Evolutionary conservation across 129 eudicot species (phyloP).

Genomic region (Artemisia tridentata): DNA sequence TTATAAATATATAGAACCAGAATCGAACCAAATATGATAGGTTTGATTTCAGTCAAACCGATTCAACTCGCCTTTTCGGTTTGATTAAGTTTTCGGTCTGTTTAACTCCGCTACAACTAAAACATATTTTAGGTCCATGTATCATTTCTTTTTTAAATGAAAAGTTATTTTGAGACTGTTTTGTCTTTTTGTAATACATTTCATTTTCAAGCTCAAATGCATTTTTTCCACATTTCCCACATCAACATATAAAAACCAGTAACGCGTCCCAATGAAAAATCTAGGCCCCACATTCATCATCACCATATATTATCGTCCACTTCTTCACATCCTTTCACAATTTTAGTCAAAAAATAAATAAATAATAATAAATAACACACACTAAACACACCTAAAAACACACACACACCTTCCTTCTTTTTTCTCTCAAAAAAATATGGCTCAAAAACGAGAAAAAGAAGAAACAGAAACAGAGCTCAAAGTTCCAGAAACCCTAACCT

Average conservation of each 20-base stretch:
- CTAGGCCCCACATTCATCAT: conserved; percentile 34
- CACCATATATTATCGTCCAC: conserved; percentile 45
- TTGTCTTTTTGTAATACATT: too few species aligned
- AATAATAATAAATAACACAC: too few species aligned
- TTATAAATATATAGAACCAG: too few species aligned
- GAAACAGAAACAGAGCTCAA: conserved; percentile 68
- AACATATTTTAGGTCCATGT: too few species aligned
- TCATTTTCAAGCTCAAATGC: not conserved
- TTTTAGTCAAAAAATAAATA: not conserved
- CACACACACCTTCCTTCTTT: not conserved
- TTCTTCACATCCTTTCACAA: conserved; percentile 17
- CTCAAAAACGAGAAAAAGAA: conserved; percentile 77
- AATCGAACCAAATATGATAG: too few species aligned
- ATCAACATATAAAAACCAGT: conserved; percentile 17
- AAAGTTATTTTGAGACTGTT: too few species aligned
- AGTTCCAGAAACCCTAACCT: conserved; percentile 51
- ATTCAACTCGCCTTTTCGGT: too few species aligned
- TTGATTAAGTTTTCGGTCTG: too few species aligned
- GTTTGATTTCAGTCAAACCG: too few species aligned
- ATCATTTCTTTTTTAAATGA: too few species aligned
- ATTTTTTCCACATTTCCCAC: conserved; percentile 18
- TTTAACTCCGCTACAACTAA: too few species aligned
- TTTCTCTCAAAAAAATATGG: conserved; percentile 45
- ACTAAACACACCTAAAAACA: not conserved
- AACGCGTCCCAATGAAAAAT: conserved; percentile 30